Conservation (phyloP, 192 early-diverging fungal species). For the Entophlyctis luteolus region DNA sequence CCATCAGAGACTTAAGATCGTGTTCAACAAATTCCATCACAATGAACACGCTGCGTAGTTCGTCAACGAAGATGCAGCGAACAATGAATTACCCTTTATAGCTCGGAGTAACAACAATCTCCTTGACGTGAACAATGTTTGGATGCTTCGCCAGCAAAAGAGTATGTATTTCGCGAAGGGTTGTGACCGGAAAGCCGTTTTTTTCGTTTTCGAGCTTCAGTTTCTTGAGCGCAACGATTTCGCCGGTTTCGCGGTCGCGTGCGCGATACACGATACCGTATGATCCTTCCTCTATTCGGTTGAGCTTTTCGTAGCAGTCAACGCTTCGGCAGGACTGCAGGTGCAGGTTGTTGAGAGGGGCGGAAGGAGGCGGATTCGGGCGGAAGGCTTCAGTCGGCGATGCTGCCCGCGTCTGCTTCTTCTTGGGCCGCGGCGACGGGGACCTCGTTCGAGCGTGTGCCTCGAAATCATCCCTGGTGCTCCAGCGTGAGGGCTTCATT, state of each 20-base stretch:
- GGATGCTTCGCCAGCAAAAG: slow-evolving; percentile 65
- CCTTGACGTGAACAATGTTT: slow-evolving; percentile 75
- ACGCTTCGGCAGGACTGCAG: slow-evolving; percentile 66
- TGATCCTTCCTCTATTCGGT: slow-evolving; percentile 93
- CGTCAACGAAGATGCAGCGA: slow-evolving; percentile 11
- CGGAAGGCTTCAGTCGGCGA: background rate
- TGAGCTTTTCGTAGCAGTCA: slow-evolving; percentile 87
- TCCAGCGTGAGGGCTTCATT: too few species aligned
- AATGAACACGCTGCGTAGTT: slow-evolving; percentile 76
- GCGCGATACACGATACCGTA: slow-evolving; percentile 97
- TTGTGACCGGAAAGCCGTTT: slow-evolving; percentile 77
- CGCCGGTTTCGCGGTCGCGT: slow-evolving; percentile 71
- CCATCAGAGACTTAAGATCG: slow-evolving; percentile 89
- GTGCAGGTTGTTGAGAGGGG: slow-evolving; percentile 42
- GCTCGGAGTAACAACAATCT: slow-evolving; percentile 73
- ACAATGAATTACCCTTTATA: slow-evolving; percentile 40
- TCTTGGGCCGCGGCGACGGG: too few species aligned
- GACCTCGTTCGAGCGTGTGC: too few species aligned
- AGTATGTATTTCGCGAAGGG: slow-evolving; percentile 74
- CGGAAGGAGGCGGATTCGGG: background rate
- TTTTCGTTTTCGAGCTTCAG: slow-evolving; percentile 72
- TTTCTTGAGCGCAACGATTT: slow-evolving; percentile 73
- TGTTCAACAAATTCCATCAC: slow-evolving; percentile 98
- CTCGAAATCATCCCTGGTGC: too few species aligned
- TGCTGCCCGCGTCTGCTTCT: too few species aligned